Conservation (phyloP, 352 stramenopile species). For the Phytophthora podocarpi region DNA sequence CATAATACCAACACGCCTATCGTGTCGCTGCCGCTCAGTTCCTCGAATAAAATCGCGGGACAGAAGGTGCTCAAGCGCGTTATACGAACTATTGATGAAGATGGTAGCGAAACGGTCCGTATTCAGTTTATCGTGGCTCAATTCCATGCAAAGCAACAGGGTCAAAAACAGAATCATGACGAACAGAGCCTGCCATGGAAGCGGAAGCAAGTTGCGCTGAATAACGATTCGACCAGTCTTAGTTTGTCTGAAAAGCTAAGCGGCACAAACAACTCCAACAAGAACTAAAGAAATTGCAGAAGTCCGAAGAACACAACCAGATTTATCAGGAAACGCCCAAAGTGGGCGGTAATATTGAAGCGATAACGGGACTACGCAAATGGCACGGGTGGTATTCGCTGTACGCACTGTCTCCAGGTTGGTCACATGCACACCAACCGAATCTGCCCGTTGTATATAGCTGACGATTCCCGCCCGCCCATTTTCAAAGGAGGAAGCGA, state of each 20-base stretch:
- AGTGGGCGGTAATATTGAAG: constrained; percentile 69
- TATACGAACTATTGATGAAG: constrained; percentile 76
- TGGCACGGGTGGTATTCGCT: constrained; percentile 73
- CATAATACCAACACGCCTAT: constrained; percentile 36
- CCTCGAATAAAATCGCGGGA: constrained; percentile 39
- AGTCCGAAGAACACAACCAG: constrained; percentile 79
- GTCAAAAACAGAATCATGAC: constrained; percentile 61
- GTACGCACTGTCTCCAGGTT: constrained; percentile 74
- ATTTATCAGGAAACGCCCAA: constrained; percentile 83
- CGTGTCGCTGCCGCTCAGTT: constrained; percentile 31
- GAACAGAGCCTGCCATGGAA: constrained; percentile 75
- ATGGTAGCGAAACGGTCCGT: constrained; percentile 71
- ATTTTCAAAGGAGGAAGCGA: constrained; percentile 32
- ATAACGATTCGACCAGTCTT: constrained; percentile 55
- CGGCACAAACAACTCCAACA: constrained; percentile 81
- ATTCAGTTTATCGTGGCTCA: constrained; percentile 81
- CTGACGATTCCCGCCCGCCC: constrained; percentile 45
- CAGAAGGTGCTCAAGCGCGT: constrained; percentile 76
- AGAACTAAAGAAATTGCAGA: constrained; percentile 80
- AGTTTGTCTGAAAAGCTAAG: constrained; percentile 75
- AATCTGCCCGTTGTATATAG: constrained; percentile 82
- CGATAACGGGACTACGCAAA: constrained; percentile 24
- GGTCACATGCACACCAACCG: constrained; percentile 86
- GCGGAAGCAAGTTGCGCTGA: constrained; percentile 69
- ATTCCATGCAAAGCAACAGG: constrained; percentile 74